Evolutionary conservation across 192 early-diverging fungal genomes (phyloP).

Genomic region (Phlyctochytrium bullatum): DNA sequence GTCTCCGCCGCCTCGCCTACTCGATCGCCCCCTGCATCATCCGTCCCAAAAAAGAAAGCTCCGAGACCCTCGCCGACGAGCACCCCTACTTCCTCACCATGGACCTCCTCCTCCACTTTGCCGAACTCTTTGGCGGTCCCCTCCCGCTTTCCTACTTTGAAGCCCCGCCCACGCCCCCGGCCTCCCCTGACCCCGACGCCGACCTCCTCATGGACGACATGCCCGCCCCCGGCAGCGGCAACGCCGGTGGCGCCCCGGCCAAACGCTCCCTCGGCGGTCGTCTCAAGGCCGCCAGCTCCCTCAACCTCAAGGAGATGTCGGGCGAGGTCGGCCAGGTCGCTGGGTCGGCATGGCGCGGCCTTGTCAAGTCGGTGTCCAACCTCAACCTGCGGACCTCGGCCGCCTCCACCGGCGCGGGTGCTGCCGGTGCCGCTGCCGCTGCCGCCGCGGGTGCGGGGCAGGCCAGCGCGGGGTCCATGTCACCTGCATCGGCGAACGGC

Average conservation of each 20-base stretch:
- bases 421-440: not conserved
- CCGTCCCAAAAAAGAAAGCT: slow-evolving; percentile 29
- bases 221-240: not conserved
- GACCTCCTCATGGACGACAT: not conserved
- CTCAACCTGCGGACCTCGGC: not conserved
- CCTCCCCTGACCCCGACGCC: slow-evolving; percentile 22
- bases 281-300: not conserved
- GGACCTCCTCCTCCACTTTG: slow-evolving; percentile 30
- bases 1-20: slow-evolving; percentile 23
- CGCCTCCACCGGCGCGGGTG: slow-evolving; percentile 5
- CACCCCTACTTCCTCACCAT: slow-evolving; percentile 27
- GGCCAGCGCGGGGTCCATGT: not conserved
- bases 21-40: slow-evolving; percentile 31
- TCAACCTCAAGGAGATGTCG: not conserved
- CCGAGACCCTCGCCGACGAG: slow-evolving; percentile 24
- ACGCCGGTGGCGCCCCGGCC: no score
- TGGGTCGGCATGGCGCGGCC: not conserved
- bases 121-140: slow-evolving; percentile 21
- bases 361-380: not conserved
- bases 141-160: slow-evolving; percentile 10
- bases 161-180: slow-evolving; percentile 5
- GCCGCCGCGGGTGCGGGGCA: not conserved
- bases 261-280: not conserved
- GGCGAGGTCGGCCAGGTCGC: not conserved
- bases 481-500: not conserved